phyloP scores from a whole-genome alignment of 208 protist species.

The Leishmania lainsoni region DNA sequence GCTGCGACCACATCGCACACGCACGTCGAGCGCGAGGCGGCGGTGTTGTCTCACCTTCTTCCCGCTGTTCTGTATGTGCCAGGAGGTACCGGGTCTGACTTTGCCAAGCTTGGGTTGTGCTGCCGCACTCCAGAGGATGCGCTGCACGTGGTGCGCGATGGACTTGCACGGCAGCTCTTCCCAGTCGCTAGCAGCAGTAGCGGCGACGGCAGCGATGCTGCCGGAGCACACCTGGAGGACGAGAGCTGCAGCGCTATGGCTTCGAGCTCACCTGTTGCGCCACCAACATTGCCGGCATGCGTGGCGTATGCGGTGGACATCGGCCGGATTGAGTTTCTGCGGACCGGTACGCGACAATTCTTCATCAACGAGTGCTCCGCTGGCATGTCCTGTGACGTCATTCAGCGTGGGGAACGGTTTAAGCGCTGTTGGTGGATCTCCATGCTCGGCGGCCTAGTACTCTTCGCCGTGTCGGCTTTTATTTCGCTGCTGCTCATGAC shows the following conservation, averaged over 20 bases:
- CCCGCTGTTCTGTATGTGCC: conserved; percentile 70
- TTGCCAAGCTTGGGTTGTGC: conserved; percentile 70
- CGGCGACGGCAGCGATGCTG: conserved; percentile 2
- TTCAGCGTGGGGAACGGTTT: conserved; percentile 59
- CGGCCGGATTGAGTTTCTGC: conserved; percentile 72
- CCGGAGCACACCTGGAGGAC: neutral
- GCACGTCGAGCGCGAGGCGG: conserved; percentile 44
- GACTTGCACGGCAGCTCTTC: conserved; percentile 7
- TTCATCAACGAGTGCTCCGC: conserved; percentile 88
- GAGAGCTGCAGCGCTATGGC: neutral
- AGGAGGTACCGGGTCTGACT: conserved; percentile 75
- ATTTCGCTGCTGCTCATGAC: conserved; percentile 54
- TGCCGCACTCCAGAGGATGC: conserved; percentile 46
- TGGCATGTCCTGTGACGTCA: conserved; percentile 83
- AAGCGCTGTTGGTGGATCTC: conserved; percentile 43
- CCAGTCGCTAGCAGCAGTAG: neutral
- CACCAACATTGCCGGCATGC: neutral
- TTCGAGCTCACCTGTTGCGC: neutral
- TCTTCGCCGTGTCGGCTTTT: conserved; percentile 63
- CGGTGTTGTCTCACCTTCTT: conserved; percentile 60
- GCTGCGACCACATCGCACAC: conserved; percentile 32
- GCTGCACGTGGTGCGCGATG: conserved; percentile 34
- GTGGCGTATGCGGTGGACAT: conserved; percentile 60
- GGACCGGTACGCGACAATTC: conserved; percentile 52
- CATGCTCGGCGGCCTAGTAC: conserved; percentile 41